phyloP scores from a whole-genome alignment of 2,329 filamentous ascomycete genomes.

The Cladosporium sp. region DNA sequence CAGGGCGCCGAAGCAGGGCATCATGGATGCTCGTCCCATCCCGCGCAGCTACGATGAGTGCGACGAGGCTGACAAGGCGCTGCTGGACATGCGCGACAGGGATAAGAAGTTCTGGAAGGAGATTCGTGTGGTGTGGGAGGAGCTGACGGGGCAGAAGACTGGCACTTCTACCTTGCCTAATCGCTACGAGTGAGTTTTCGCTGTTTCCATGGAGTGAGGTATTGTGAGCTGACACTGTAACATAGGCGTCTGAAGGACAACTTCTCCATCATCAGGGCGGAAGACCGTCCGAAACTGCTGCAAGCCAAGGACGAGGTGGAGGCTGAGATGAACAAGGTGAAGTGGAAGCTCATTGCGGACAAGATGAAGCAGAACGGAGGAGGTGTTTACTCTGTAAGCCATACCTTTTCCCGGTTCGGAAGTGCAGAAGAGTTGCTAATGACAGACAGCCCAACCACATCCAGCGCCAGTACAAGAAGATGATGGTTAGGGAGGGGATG shows the following conservation, averaged over 20 bases:
- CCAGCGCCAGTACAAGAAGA: conserved; percentile 46
- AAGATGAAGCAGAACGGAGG: conserved; percentile 38
- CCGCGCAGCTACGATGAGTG: conserved; percentile 34
- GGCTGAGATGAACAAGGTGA: conserved; percentile 42
- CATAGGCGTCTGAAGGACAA: conserved; percentile 41
- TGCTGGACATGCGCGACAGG: conserved; percentile 34
- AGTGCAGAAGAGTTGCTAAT: not conserved
- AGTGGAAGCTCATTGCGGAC: conserved; percentile 44
- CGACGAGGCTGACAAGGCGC: conserved; percentile 32
- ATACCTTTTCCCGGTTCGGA: too few relatives aligned
- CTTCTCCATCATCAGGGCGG: conserved; percentile 40
- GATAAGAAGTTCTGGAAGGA: conserved; percentile 31
- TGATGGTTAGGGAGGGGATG: conserved; percentile 35
- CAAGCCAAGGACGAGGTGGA: conserved; percentile 44
- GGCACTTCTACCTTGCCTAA: conserved; percentile 42
- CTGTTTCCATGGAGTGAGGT: not conserved
- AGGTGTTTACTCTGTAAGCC: conserved; percentile 32
- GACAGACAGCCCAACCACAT: conserved; percentile 33
- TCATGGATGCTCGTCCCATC: conserved; percentile 21
- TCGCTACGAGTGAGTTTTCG: conserved; percentile 36
- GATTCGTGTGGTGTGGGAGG: conserved; percentile 32
- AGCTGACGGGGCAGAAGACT: conserved; percentile 38
- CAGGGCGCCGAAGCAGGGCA: conserved; percentile 12
- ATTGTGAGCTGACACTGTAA: not conserved
- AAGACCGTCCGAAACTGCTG: conserved; percentile 40